These are phyloP conservation scores for Chiua virens DNA, from an alignment of 768 basidiomycete genomes.

Conservation along the genomic window DNA sequence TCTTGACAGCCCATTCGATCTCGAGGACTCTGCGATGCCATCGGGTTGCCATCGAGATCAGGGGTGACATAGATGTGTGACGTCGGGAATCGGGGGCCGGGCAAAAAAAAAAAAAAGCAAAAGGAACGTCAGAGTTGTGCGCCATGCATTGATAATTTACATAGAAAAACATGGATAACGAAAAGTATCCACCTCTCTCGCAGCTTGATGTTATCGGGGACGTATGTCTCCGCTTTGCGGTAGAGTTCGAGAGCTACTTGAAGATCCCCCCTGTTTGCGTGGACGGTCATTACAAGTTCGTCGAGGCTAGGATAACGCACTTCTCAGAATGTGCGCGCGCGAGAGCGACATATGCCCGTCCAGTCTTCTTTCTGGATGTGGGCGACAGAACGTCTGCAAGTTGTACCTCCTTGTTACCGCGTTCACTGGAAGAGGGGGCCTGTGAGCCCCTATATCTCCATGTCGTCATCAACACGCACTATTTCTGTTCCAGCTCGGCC, in stretches of 20 bases:
- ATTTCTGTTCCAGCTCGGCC: constrained; percentile 68
- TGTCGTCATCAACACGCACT: constrained; percentile 46
- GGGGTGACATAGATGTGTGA: not conserved
- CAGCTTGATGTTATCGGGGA: constrained; percentile 83
- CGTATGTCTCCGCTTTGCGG: constrained; percentile 76
- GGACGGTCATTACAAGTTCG: not conserved
- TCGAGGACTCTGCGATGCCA: constrained; percentile 63
- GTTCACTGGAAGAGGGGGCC: constrained; percentile 43
- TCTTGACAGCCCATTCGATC: constrained; percentile 75
- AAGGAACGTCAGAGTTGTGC: constrained; percentile 43
- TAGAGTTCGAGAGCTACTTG: constrained; percentile 79
- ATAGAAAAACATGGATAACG: constrained; percentile 62
- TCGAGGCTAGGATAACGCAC: constrained; percentile 40
- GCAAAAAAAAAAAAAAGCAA: constrained; percentile 29
- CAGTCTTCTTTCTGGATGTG: constrained; percentile 77
- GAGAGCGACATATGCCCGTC: constrained; percentile 79
- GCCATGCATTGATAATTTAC: constrained; percentile 45
- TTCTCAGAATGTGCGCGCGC: constrained; percentile 81
- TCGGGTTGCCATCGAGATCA: constrained; percentile 5
- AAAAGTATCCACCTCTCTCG: constrained; percentile 86
- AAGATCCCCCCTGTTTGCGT: constrained; percentile 63
- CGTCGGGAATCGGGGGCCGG: constrained; percentile 2
- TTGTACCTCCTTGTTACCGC: constrained; percentile 58
- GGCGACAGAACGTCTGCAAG: constrained; percentile 67
- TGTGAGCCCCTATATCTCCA: constrained; percentile 14